Percentiles rank a stretch among this genome's conserved stretches.
Conservation (phyloP, 352 stramenopile species). For the Globisporangium barbulae region DNA sequence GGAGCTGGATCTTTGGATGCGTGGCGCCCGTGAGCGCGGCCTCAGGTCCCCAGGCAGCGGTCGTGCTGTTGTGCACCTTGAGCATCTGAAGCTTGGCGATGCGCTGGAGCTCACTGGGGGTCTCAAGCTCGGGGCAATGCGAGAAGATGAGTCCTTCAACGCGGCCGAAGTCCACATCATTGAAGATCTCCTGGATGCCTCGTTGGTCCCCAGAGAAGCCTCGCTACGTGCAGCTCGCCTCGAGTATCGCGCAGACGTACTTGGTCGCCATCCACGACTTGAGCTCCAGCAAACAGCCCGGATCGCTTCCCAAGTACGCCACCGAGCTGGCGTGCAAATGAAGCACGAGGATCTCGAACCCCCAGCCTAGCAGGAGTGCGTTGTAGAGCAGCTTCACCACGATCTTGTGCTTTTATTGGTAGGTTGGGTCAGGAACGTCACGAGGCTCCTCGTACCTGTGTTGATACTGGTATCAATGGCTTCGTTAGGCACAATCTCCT, state of each 20-base stretch:
- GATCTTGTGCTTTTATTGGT: neutral
- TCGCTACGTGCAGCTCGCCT: slow-evolving; percentile 12
- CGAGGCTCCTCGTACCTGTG: neutral
- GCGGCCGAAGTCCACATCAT: neutral
- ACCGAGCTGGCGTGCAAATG: slow-evolving; percentile 19
- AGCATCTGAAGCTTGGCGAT: slow-evolving; percentile 21
- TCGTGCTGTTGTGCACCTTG: slow-evolving; percentile 21
- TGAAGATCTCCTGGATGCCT: neutral
- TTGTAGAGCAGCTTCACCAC: slow-evolving; percentile 6
- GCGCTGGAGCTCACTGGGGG: slow-evolving; percentile 11
- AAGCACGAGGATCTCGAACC: neutral
- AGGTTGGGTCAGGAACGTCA: neutral
- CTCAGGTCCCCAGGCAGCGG: slow-evolving; percentile 15
- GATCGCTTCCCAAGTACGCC: slow-evolving; percentile 2
- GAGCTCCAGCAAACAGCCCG: slow-evolving; percentile 18
- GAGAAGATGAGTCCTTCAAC: slow-evolving; percentile 20
- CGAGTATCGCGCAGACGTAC: slow-evolving; percentile 12
- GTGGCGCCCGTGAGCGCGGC: slow-evolving; percentile 11
- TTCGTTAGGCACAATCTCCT: neutral
- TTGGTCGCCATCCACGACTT: slow-evolving; percentile 20
- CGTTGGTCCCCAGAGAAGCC: neutral
- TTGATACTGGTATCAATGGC: neutral
- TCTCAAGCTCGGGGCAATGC: slow-evolving; percentile 19
- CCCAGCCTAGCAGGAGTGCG: slow-evolving; percentile 20
- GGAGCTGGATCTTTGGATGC: slow-evolving; percentile 7